A percentile compares a stretch with the other conserved stretches of the same genome.
These are phyloP conservation scores for Camillea tinctor DNA, from an alignment of 2,329 filamentous ascomycete genomes.

Conservation along the genomic window DNA sequence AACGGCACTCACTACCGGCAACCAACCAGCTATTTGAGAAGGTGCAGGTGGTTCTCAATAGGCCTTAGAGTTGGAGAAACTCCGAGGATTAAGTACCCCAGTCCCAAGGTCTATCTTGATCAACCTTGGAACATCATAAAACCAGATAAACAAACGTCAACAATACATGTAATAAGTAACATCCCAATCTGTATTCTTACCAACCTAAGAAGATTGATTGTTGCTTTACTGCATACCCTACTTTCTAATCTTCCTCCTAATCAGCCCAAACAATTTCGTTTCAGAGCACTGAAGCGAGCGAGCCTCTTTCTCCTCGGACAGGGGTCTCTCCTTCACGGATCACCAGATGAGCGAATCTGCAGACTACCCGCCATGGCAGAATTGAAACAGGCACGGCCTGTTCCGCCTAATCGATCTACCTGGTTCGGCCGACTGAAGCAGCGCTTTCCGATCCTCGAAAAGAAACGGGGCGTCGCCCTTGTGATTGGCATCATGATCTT, in stretches of 20 bases:
- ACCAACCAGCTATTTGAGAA: not conserved
- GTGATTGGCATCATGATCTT: constrained; percentile 30
- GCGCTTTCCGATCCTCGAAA: constrained; percentile 28
- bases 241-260: no score
- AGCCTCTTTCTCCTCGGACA: not conserved
- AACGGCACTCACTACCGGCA: not conserved
- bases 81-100: not conserved
- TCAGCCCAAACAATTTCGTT: not conserved
- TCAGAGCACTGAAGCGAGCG: not conserved
- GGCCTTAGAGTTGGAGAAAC: not conserved
- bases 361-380: not conserved
- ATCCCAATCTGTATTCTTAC: not conserved
- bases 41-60: no score
- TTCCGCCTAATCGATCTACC: constrained; percentile 11
- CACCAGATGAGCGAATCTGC: no score
- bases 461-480: constrained; percentile 27
- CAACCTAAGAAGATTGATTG: no score
- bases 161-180: not conserved
- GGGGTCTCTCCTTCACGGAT: not conserved
- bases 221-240: no score
- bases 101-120: no score
- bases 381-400: not conserved
- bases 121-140: not conserved
- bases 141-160: not conserved
- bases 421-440: constrained; percentile 21